Evolutionary conservation across 306 rosid genomes (phyloP), one percentile per base, ranked within the genome.

Genomic region (Pterocarpus santalinus): DNA sequence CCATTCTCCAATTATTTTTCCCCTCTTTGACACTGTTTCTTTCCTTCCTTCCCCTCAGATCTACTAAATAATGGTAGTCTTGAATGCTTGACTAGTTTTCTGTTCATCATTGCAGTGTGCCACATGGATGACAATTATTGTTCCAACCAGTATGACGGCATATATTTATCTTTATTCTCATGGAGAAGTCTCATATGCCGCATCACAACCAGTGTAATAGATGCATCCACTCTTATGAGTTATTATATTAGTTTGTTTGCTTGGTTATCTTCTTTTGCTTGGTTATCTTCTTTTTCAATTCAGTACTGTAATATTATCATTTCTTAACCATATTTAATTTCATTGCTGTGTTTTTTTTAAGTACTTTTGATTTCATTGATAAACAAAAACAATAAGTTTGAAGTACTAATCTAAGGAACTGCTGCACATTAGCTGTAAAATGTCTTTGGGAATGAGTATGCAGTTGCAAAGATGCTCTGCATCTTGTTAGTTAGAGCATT

Each of bases 121-220:
- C 82, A 94, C 88, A 38, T 94, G 99, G 99, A 90, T 96, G 99
- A 96, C 99, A 64, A 85, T 96, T 73, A 79, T 96, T 77, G 99
- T 90, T 53, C 99, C 98, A 57, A 93, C 95, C 72, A 93, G 99
- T 87, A 89, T 96, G 99, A 93, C 99, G 11, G 92, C 99, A 4
- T 93, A 96, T 84, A 89, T 96, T 30, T 96, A 92, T 90, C 99
- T 96, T 74, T 96, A 96, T 83, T 96, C 99, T 53, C 94, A 87
- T 49, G 99, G 98, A 82, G 99, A 96, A 94, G 99, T 96, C 72
- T 86, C 94, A 17, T 88, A 92, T 79, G 98, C 99, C 86, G 99
- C 99, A 88, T 94, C 97, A 81, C 99, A 96, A 96, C 99, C 99
- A 87, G 99, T 96, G 99, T 93, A 96, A 96, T 96, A 96, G 97